These are phyloP conservation scores for Saitozyma podzolica DNA, from an alignment of 768 basidiomycete genomes.

Conservation along the genomic window DNA sequence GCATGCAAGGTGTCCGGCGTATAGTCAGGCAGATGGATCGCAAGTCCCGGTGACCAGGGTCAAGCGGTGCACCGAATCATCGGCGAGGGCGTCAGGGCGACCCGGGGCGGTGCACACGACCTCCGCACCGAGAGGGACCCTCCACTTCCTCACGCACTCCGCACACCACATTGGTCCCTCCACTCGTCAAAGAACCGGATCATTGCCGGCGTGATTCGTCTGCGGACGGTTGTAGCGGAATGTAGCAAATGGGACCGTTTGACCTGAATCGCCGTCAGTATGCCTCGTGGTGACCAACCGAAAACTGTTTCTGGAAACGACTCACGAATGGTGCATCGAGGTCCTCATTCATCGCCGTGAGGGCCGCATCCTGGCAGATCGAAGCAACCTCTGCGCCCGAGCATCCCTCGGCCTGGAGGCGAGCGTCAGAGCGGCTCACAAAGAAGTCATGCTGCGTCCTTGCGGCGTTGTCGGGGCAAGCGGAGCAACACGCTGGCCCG, in stretches of 20 bases:
- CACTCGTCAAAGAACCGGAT: slow-evolving; percentile 71
- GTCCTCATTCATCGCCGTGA: slow-evolving; percentile 85
- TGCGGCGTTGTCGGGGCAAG: too few relatives aligned
- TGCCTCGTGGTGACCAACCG: background rate
- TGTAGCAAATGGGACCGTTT: slow-evolving; percentile 68
- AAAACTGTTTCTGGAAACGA: slow-evolving; percentile 4
- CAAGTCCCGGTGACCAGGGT: too few relatives aligned
- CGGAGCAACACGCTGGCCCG: too few relatives aligned
- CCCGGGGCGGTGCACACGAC: too few relatives aligned
- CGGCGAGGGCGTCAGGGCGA: too few relatives aligned
- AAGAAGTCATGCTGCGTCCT: too few relatives aligned
- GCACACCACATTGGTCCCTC: slow-evolving; percentile 56
- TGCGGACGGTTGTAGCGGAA: slow-evolving; percentile 71
- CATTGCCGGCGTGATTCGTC: slow-evolving; percentile 81
- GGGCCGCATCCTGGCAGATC: slow-evolving; percentile 93
- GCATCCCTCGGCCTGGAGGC: slow-evolving; percentile 79
- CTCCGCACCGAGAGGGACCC: too few relatives aligned
- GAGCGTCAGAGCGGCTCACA: too few relatives aligned
- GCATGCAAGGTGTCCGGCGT: too few relatives aligned
- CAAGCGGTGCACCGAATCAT: too few relatives aligned
- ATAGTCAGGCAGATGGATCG: too few relatives aligned
- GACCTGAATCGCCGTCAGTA: slow-evolving; percentile 59
- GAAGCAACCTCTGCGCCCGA: slow-evolving; percentile 92
- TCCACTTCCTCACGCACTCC: slow-evolving; percentile 30
- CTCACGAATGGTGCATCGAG: slow-evolving; percentile 74